Evolutionary conservation across 2,329 filamentous ascomycete species (phyloP).

Genomic region (Epichloe glyceriae): DNA sequence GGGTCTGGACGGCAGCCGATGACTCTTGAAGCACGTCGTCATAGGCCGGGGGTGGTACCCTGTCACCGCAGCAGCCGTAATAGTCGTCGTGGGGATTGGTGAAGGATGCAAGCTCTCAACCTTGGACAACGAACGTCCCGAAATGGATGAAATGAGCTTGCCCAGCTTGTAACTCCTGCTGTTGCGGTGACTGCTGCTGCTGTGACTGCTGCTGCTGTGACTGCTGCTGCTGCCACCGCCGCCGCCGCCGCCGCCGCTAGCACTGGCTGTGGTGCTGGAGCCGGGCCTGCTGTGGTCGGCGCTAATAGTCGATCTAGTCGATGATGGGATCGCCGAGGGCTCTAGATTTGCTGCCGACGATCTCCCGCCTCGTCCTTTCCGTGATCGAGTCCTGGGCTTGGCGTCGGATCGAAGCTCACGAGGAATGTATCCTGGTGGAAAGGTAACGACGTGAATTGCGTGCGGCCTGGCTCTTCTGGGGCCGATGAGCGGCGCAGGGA

Average conservation of each 20-base stretch:
- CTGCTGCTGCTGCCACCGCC: conserved; percentile 23
- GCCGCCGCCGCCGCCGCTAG: conserved; percentile 29
- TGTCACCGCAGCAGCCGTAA: conserved; percentile 5
- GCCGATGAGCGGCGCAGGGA: conserved; percentile 26
- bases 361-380: conserved; percentile 1
- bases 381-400: background rate
- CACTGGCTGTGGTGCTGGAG: conserved; percentile 23
- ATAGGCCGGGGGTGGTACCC: conserved; percentile 16
- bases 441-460: conserved; percentile 30
- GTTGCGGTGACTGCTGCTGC: conserved; percentile 19
- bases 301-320: background rate
- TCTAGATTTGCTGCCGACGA: conserved; percentile 1
- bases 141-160: conserved; percentile 9
- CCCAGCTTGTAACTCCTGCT: conserved; percentile 19
- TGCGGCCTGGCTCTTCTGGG: conserved; percentile 26
- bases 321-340: background rate
- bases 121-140: conserved; percentile 1
- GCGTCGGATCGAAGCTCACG: conserved; percentile 25
- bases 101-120: background rate
- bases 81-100: background rate
- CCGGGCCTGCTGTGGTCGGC: background rate
- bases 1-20: background rate
- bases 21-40: conserved; percentile 16
- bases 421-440: conserved; percentile 30
- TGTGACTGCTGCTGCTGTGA: conserved; percentile 28